Conservation (phyloP, 305 asterid species). For the Petunia hybrid region DNA sequence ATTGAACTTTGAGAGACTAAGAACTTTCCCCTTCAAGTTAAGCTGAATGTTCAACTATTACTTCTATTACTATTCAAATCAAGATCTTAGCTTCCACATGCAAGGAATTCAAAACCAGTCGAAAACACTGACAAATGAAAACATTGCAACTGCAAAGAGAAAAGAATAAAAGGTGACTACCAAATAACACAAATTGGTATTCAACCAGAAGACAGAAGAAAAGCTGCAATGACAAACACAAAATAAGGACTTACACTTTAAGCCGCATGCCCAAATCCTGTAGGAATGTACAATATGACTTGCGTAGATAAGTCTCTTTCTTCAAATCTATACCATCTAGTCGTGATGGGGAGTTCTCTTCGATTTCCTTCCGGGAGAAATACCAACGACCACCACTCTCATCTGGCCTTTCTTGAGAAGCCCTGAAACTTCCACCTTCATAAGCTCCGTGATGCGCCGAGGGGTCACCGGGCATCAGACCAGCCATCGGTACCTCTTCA, state of each 20-base stretch:
- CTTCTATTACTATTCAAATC: background rate
- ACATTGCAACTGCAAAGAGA: background rate
- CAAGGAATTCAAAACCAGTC: background rate
- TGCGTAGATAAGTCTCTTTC: constrained; percentile 77
- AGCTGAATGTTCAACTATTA: constrained; percentile 11
- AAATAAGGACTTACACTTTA: constrained; percentile 68
- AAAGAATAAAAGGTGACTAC: background rate
- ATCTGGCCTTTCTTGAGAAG: constrained; percentile 56
- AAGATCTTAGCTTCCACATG: background rate
- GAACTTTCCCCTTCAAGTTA: constrained; percentile 3
- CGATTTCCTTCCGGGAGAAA: constrained; percentile 77
- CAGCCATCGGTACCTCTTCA: constrained; percentile 62
- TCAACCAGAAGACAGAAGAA: constrained; percentile 18
- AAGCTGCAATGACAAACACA: background rate
- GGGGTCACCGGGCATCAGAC: constrained; percentile 60
- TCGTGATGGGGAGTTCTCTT: constrained; percentile 80
- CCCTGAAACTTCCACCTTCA: constrained; percentile 54
- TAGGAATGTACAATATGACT: constrained; percentile 74
- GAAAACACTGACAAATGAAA: background rate
- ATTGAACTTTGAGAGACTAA: background rate
- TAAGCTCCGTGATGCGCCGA: constrained; percentile 55
- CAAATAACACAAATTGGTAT: constrained; percentile 26
- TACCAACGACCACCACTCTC: constrained; percentile 78
- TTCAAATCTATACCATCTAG: constrained; percentile 78
- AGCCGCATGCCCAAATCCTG: constrained; percentile 87